Conservation (phyloP, 176 grass and related monocot species). For the Guadua angustifolia region DNA sequence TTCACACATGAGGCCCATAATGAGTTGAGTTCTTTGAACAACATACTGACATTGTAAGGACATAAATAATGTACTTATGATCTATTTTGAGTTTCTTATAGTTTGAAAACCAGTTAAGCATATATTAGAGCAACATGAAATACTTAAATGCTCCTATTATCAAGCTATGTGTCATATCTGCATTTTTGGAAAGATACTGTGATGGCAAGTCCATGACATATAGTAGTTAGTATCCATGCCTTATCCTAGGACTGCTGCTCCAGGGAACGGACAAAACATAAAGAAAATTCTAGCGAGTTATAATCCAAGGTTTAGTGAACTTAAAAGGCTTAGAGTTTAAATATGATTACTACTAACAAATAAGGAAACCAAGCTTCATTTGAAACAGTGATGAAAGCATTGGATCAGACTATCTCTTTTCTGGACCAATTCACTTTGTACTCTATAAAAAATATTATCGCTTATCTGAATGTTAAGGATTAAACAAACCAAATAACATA, state of each 20-base stretch:
- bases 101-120: slow-evolving; percentile 21
- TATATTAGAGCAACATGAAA: not conserved
- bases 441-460: not conserved
- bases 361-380: not conserved
- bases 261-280: not conserved
- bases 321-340: not conserved
- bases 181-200: not conserved
- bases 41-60: too few relatives aligned
- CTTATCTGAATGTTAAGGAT: not conserved
- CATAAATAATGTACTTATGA: not conserved
- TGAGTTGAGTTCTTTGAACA: not conserved
- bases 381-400: not conserved
- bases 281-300: not conserved
- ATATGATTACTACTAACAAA: not conserved
- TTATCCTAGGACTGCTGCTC: not conserved
- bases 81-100: slow-evolving; percentile 19
- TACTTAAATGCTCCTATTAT: not conserved
- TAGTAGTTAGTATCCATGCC: not conserved
- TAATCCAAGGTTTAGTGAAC: slow-evolving; percentile 6
- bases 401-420: not conserved
- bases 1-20: not conserved
- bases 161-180: not conserved
- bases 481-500: slow-evolving; percentile 10
- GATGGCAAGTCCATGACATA: not conserved
- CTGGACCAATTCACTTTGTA: not conserved